Base-by-base conservation (phyloP, 2,329 filamentous ascomycete species). In the Botrytis fabae region DNA sequence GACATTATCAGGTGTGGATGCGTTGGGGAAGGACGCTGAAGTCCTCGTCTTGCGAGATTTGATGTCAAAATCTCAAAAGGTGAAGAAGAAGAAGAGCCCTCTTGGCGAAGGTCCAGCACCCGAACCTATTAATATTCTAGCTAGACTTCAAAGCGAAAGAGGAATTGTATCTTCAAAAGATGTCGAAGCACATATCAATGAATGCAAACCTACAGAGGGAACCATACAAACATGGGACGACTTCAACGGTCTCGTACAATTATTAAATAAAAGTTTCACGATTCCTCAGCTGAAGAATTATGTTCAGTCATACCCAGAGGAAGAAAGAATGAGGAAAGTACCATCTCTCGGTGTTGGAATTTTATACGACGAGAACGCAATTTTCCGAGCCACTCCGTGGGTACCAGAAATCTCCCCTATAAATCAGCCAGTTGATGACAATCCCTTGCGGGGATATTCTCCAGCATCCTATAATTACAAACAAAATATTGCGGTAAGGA, bases 21-120 rank as follows among this genome's bases (percentile, higher is more conserved):
- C 70, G 2, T 64, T 75, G 16, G 79, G 79, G 25, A 75, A 78
- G 28, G 73, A 73, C 4, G 73, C 79, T 1, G 75, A 81, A 44
- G 76, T 81, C 28, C 76, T 81, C 64, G 76, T 81, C 25, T 76
- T 81, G n/a, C 77, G 77, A 74, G 79, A 81, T 71, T 77, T 77
- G 2, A 74, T 75, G 54, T 48, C 78, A 18, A 73, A 54, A 28
- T 62, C 73, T 16, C 77, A 76, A 46, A 69, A 73, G 22, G 35
- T 73, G 25, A 35, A 59, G 16, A 14, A 59, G 12, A 14, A 48
- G 12, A 51, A 59, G n/a, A 46, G 22, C 0, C 38, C 61, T 61
- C 54, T 69, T 59, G 38, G 66, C 48, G 18, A 73, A n/a, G 40
- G 16, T 18, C 51, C 73, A 48, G 35, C 75, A 38, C 60, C 75